A percentile compares a stretch with the other conserved stretches of the same genome.
Conservation (phyloP, 2,329 filamentous ascomycete species). For the Colletotrichum tamarilloi region DNA sequence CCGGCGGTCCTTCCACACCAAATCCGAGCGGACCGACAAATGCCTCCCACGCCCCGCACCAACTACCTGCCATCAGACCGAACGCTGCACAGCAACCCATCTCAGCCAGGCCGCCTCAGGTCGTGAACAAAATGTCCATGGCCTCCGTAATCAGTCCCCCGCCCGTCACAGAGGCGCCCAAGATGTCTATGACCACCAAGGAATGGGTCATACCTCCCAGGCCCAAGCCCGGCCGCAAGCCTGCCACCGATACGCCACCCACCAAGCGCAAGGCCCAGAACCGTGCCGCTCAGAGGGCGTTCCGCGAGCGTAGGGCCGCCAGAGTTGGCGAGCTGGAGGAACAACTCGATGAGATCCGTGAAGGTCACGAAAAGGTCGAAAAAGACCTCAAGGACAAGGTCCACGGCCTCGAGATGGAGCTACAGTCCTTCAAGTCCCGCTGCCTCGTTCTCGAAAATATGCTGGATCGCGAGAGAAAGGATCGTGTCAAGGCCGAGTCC, state of each 20-base stretch:
- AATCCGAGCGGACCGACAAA: slow-evolving; percentile 28
- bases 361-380: slow-evolving; percentile 66
- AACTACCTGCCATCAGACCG: slow-evolving; percentile 35
- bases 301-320: slow-evolving; percentile 86
- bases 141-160: slow-evolving; percentile 57
- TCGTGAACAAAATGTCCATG: slow-evolving; percentile 58
- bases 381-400: slow-evolving; percentile 68
- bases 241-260: slow-evolving; percentile 89
- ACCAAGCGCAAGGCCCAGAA: slow-evolving; percentile 97
- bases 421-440: slow-evolving; percentile 72
- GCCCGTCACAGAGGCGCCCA: slow-evolving; percentile 53
- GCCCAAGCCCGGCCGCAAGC: slow-evolving; percentile 92
- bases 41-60: slow-evolving; percentile 32
- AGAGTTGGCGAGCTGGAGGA: slow-evolving; percentile 82
- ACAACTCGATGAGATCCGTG: slow-evolving; percentile 71
- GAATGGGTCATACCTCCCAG: slow-evolving; percentile 89
- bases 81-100: slow-evolving; percentile 43
- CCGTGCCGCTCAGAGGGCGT: slow-evolving; percentile 88
- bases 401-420: slow-evolving; percentile 69
- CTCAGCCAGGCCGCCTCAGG: slow-evolving; percentile 40
- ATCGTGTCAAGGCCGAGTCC: slow-evolving; percentile 56
- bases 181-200: slow-evolving; percentile 77
- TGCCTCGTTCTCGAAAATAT: slow-evolving; percentile 73
- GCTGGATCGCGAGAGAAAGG: slow-evolving; percentile 67
- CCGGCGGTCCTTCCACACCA: slow-evolving; percentile 24